These are phyloP conservation scores for Papiliotrema fonsecae DNA, from an alignment of 1,284 basidiomycete genomes.

Conservation along the genomic window DNA sequence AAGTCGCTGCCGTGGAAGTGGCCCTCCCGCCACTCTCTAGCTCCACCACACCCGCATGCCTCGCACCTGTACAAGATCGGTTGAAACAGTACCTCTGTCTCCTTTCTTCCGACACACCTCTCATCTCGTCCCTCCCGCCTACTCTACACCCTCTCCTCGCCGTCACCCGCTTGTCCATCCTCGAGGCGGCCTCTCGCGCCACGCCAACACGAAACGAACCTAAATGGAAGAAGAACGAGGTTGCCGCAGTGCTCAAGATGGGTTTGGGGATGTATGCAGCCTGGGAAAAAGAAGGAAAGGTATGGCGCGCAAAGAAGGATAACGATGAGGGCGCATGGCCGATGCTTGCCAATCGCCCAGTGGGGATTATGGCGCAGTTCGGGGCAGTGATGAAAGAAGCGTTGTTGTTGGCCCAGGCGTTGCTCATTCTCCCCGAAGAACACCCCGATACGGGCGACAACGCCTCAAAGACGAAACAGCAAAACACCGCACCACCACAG, in stretches of 20 bases:
- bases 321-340: conserved; percentile 11
- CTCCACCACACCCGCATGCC: conserved; percentile 49
- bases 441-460: background rate
- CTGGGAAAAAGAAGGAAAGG: conserved; percentile 17
- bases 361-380: conserved; percentile 67
- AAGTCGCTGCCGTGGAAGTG: conserved; percentile 53
- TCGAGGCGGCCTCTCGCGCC: conserved; percentile 16
- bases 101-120: conserved; percentile 56
- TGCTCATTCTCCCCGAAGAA: conserved; percentile 27
- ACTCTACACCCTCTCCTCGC: conserved; percentile 33
- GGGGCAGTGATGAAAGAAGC: conserved; percentile 52
- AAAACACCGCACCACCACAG: background rate
- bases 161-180: conserved; percentile 42
- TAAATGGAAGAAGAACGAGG: conserved; percentile 65
- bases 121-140: conserved; percentile 46
- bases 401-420: conserved; percentile 34
- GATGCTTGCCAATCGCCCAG: conserved; percentile 54
- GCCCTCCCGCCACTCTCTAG: conserved; percentile 46
- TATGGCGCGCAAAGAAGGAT: conserved; percentile 40
- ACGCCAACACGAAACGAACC: conserved; percentile 53
- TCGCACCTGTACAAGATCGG: conserved; percentile 55
- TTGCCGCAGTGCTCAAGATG: conserved; percentile 58
- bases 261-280: conserved; percentile 20
- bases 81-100: conserved; percentile 57
- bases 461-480: background rate